These are phyloP conservation scores for Cryphonectria japonica DNA, from an alignment of 2,329 filamentous ascomycete genomes.

Conservation along the genomic window DNA sequence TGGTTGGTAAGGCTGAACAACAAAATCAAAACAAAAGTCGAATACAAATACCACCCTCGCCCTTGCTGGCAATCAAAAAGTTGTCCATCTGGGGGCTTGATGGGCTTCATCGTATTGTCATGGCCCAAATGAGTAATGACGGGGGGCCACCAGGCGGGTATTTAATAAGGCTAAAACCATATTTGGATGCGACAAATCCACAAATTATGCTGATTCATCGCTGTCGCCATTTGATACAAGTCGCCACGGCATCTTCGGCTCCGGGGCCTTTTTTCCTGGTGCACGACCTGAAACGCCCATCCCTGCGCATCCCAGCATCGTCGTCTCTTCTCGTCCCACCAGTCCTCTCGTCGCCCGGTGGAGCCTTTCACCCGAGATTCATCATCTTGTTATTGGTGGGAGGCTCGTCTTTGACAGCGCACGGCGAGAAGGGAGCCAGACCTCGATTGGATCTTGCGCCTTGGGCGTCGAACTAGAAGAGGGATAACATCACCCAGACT, in stretches of 20 bases:
- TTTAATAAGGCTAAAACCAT: background rate
- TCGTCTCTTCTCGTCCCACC: background rate
- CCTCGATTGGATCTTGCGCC: background rate
- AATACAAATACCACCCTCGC: background rate
- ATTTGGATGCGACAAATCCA: background rate
- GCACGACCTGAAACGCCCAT: conserved; percentile 27
- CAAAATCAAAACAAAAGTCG: background rate
- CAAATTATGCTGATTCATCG: conserved; percentile 14
- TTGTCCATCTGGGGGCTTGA: background rate
- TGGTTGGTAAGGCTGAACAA: conserved; percentile 11
- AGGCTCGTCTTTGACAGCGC: background rate
- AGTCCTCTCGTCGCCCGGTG: background rate
- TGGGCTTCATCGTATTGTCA: background rate
- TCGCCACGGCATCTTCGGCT: conserved; percentile 16
- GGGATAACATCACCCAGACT: background rate
- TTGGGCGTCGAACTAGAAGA: background rate
- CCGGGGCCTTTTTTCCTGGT: conserved; percentile 8
- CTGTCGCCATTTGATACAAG: conserved; percentile 5
- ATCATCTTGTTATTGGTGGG: background rate
- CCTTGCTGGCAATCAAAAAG: background rate
- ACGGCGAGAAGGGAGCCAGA: background rate
- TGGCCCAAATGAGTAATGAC: background rate
- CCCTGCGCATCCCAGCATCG: conserved; percentile 12
- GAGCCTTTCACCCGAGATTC: background rate
- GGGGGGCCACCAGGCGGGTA: background rate